These are phyloP conservation scores for Tulasnella calospora DNA, from an alignment of 768 basidiomycete genomes.

Conservation along the genomic window DNA sequence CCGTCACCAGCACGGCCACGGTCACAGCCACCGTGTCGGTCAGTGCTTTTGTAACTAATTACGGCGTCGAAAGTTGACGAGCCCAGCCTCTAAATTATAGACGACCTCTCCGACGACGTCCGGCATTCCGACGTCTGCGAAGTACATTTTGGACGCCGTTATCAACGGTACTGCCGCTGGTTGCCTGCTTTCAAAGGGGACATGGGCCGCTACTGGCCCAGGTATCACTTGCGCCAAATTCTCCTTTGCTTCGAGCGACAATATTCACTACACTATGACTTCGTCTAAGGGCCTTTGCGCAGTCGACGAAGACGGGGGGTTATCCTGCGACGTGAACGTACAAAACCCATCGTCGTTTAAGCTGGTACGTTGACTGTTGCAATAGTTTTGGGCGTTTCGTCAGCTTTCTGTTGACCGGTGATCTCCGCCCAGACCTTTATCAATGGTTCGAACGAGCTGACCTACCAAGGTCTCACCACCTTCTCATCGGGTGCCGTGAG, in stretches of 20 bases:
- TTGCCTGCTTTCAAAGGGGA: slow-evolving; percentile 52
- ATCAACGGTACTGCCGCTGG: slow-evolving; percentile 48
- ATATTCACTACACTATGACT: slow-evolving; percentile 49
- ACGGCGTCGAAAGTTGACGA: background rate
- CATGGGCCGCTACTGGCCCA: slow-evolving; percentile 51
- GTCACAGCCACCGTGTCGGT: background rate
- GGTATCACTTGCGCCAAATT: slow-evolving; percentile 49
- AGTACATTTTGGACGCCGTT: slow-evolving; percentile 38
- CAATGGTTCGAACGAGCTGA: background rate
- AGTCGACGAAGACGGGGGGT: slow-evolving; percentile 42
- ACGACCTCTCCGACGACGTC: background rate
- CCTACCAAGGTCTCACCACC: background rate
- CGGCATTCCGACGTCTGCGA: background rate
- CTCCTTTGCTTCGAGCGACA: slow-evolving; percentile 45
- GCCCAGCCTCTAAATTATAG: background rate
- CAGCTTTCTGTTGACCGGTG: background rate
- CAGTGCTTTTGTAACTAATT: background rate
- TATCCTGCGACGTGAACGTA: slow-evolving; percentile 43
- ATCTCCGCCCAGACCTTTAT: background rate
- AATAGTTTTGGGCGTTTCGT: background rate
- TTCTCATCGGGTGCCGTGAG: background rate
- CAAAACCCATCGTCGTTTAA: background rate
- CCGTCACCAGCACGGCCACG: background rate
- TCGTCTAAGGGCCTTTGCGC: slow-evolving; percentile 58
- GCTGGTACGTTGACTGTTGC: background rate